Conservation (phyloP, 2,329 filamentous ascomycete species). For the Aspergillus melleus region DNA sequence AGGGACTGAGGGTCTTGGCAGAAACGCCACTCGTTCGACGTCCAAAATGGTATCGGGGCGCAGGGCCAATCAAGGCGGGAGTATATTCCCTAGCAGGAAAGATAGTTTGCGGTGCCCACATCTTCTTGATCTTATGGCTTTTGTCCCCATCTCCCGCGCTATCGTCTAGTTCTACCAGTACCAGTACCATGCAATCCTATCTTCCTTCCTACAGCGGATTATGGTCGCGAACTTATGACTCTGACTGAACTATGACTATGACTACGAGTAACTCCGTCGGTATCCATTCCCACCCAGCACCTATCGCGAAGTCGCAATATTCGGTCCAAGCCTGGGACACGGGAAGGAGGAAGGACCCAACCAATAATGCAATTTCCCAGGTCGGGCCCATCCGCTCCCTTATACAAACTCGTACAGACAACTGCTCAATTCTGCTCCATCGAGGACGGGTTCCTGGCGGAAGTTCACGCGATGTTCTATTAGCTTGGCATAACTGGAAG, state of each 20-base stretch:
- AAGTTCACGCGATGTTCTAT: conserved; percentile 9
- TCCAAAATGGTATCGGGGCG: neutral
- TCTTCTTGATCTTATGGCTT: neutral
- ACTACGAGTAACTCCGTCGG: neutral
- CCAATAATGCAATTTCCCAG: neutral
- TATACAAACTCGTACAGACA: neutral
- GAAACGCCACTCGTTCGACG: neutral
- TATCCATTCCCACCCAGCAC: neutral
- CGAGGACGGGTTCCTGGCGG: neutral
- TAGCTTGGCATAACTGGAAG: conserved; percentile 6
- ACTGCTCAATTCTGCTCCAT: neutral
- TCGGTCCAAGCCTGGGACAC: neutral
- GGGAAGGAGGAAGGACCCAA: neutral
- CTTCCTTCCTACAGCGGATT: neutral
- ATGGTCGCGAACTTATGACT: neutral
- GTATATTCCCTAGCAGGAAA: neutral
- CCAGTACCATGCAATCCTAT: neutral
- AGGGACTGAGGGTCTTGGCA: neutral
- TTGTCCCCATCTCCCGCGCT: neutral
- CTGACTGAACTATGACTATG: neutral
- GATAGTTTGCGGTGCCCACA: neutral
- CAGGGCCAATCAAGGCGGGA: neutral
- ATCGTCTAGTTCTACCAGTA: neutral
- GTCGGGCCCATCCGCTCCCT: neutral
- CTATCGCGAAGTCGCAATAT: neutral